These are phyloP conservation scores for Zanthoxylum bungeanum DNA, from an alignment of 345 rosid species.

Conservation along the genomic window DNA sequence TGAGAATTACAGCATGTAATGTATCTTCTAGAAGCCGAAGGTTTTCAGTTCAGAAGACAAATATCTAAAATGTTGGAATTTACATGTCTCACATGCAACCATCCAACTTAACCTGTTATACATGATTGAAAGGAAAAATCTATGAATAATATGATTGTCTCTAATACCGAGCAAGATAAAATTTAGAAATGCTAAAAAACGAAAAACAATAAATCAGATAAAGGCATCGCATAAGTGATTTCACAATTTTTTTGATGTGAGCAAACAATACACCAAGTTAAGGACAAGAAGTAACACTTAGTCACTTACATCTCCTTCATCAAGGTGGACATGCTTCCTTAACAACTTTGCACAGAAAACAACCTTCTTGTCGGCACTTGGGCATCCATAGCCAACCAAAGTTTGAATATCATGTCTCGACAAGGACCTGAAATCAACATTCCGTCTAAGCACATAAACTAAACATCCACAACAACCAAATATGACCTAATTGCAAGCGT, in stretches of 20 bases:
- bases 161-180: background rate
- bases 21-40: background rate
- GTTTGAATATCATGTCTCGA: constrained; percentile 78
- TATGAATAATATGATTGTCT: background rate
- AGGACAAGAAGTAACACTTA: constrained; percentile 35
- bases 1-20: background rate
- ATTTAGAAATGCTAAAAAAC: background rate
- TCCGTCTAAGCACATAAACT: constrained; percentile 25
- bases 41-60: constrained; percentile 2
- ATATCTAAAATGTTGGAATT: background rate
- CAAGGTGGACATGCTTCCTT: constrained; percentile 89
- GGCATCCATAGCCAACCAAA: constrained; percentile 94
- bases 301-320: constrained; percentile 96
- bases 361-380: constrained; percentile 79
- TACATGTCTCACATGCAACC: background rate
- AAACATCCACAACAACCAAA: background rate
- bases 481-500: background rate
- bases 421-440: constrained; percentile 65
- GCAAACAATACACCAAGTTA: background rate
- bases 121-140: background rate
- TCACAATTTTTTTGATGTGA: background rate
- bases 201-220: background rate
- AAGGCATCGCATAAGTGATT: background rate
- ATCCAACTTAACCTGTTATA: background rate
- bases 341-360: constrained; percentile 79